Evolutionary conservation across 768 basidiomycete genomes (phyloP).

Genomic region (Podaxis carcinomalis): DNA sequence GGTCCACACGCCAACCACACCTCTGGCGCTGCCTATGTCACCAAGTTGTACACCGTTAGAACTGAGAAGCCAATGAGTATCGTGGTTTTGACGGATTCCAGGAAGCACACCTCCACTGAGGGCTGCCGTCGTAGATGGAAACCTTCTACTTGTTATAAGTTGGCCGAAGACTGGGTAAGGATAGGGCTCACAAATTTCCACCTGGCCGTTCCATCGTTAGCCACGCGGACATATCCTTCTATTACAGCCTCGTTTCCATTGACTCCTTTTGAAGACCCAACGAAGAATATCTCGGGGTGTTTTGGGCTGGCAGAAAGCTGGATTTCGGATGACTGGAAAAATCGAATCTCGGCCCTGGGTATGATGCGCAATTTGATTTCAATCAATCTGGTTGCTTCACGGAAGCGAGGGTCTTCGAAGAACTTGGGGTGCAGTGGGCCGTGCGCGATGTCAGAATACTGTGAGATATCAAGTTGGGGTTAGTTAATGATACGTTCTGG

Average conservation of each 20-base stretch:
- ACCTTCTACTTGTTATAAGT: slow-evolving; percentile 30
- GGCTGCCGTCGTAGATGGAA: slow-evolving; percentile 46
- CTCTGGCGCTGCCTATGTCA: slow-evolving; percentile 57
- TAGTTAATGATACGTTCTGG: slow-evolving; percentile 8
- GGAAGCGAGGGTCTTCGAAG: slow-evolving; percentile 53
- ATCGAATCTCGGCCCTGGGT: slow-evolving; percentile 24
- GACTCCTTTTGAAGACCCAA: slow-evolving; percentile 40
- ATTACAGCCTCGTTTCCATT: slow-evolving; percentile 39
- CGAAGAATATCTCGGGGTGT: slow-evolving; percentile 44
- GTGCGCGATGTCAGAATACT: slow-evolving; percentile 31
- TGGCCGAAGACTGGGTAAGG: not conserved
- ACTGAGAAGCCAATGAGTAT: slow-evolving; percentile 27
- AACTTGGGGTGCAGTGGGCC: slow-evolving; percentile 38
- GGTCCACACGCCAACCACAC: slow-evolving; percentile 68
- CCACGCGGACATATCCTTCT: slow-evolving; percentile 49
- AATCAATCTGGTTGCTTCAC: slow-evolving; percentile 63
- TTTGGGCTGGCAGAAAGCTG: slow-evolving; percentile 14
- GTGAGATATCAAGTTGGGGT: slow-evolving; percentile 2
- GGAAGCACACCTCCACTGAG: slow-evolving; percentile 54
- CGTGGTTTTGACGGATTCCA: not conserved
- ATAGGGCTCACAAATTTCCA: slow-evolving; percentile 54
- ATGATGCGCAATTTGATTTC: slow-evolving; percentile 51
- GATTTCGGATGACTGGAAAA: slow-evolving; percentile 18
- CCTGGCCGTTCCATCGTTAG: slow-evolving; percentile 37
- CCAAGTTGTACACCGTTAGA: slow-evolving; percentile 69